A percentile compares a stretch with the other conserved stretches of the same genome.
Evolutionary conservation across 805 yeast genomes (phyloP).

Genomic region (Wickerhamiella brachini): DNA sequence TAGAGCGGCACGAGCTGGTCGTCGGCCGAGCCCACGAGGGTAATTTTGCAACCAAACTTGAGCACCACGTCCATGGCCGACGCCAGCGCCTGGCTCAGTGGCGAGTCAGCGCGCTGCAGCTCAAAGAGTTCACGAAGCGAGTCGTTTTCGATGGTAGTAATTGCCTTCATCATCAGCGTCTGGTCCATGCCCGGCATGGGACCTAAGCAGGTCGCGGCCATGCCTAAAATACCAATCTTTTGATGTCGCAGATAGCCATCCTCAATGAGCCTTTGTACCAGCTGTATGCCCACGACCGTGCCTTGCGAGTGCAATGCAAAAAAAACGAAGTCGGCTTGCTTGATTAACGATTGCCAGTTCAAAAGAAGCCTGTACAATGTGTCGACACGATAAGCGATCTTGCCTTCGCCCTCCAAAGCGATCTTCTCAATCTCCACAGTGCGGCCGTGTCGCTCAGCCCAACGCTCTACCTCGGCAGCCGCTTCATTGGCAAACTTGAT

Average conservation of each 20-base stretch:
- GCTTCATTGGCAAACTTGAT: constrained; percentile 83
- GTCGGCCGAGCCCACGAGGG: constrained; percentile 78
- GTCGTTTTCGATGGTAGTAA: constrained; percentile 79
- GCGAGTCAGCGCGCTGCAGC: constrained; percentile 61
- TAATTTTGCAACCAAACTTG: constrained; percentile 56
- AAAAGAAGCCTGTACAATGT: constrained; percentile 59
- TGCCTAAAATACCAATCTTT: constrained; percentile 61
- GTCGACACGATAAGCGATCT: constrained; percentile 71
- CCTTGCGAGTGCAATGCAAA: constrained; percentile 96
- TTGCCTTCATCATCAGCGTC: constrained; percentile 69
- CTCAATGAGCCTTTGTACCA: constrained; percentile 60
- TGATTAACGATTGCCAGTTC: constrained; percentile 47
- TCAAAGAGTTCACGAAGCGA: constrained; percentile 78
- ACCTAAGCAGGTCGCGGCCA: constrained; percentile 94
- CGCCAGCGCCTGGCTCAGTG: constrained; percentile 57
- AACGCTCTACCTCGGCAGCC: constrained; percentile 56
- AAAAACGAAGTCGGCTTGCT: constrained; percentile 66
- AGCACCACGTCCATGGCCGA: constrained; percentile 54
- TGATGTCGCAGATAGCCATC: constrained; percentile 35
- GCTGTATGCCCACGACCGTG: constrained; percentile 73
- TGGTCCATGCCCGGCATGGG: constrained; percentile 89
- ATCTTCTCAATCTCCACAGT: constrained; percentile 63
- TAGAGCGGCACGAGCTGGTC: constrained; percentile 91
- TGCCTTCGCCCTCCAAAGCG: constrained; percentile 90
- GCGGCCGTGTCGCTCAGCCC: constrained; percentile 36